Base-by-base conservation (phyloP, 1,284 basidiomycete genomes). In the Naganishia albida region DNA sequence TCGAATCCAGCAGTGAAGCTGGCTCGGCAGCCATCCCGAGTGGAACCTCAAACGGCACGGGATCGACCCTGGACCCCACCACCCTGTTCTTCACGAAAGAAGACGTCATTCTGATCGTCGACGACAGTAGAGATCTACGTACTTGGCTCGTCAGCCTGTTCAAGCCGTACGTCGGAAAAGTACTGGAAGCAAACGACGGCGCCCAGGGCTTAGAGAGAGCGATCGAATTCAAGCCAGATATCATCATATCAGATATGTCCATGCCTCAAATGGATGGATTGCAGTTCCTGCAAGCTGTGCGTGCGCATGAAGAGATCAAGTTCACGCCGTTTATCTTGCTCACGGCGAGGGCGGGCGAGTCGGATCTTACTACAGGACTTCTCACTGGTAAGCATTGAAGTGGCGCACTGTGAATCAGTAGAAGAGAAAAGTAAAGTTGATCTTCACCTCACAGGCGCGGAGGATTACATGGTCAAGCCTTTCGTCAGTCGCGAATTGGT, bases 101-200 rank as follows among this genome's bases (percentile, higher is more conserved):
- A 10, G 77, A 80, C 57, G 72, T 77, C 4, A 73, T 80, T 44
- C 67, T 80, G 67, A 65, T 80, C 12, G 77, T 78, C 6, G 78
- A 80, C 55, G 75, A 74, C 72, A 65, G 64, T 25, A 71, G 39
- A 10, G 77, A 79, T 53, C 75, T 79, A 60, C 74, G 77, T 1
- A 63, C 69, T 10, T 80, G 79, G 65, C 72, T 79, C 66, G 66
- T 67, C 13, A 73, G 75, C 0, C 72, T 79, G 8, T 75, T 80
- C 49, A 70, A 70, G 10, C 76, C 77, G 13, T 80, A 74, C 67
- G 81, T 80, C 67, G 72, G 67, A 3, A 25, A 62, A 30, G 72
- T 82, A 18, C 66, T 80, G 3, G 78, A 78, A 68, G 81, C 80
- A 8, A 64, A 69, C 15, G 77, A 82, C 66, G 81, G 81, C 0